Evolutionary conservation across 768 basidiomycete genomes (phyloP).

Genomic region (Podaxis sp.): DNA sequence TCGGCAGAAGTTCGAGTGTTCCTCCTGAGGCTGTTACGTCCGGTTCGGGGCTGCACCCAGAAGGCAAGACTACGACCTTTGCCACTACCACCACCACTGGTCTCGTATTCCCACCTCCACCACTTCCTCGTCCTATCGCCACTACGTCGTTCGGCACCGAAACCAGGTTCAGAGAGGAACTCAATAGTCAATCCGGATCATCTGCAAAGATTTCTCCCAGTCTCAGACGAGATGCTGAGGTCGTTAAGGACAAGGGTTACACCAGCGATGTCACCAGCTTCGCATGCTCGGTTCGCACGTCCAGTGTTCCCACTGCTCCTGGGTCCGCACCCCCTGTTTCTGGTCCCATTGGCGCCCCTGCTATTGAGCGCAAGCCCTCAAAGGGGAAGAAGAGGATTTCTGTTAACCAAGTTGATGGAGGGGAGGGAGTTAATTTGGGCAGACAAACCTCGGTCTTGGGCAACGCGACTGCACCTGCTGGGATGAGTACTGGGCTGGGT

Average conservation of each 20-base stretch:
- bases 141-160: not conserved
- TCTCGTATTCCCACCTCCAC: not conserved
- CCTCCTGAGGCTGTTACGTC: constrained; percentile 10
- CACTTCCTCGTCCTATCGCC: not conserved
- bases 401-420: not conserved
- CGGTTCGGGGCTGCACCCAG: not conserved
- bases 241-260: not conserved
- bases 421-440: not conserved
- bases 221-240: not conserved
- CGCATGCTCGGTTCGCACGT: not conserved
- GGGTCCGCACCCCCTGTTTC: not conserved
- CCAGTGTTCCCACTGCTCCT: not conserved
- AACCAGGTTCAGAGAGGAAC: constrained; percentile 6
- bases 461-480: not conserved
- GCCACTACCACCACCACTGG: not conserved
- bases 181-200: constrained; percentile 7
- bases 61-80: not conserved
- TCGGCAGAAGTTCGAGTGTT: constrained; percentile 21
- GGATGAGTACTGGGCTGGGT: not conserved
- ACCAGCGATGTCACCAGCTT: not conserved
- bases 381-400: not conserved
- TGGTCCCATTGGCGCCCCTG: not conserved
- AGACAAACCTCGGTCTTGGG: not conserved
- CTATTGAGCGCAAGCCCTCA: not conserved
- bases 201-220: not conserved